Evolutionary conservation across 805 yeast species (phyloP).

Genomic region (Pichia manshurica): DNA sequence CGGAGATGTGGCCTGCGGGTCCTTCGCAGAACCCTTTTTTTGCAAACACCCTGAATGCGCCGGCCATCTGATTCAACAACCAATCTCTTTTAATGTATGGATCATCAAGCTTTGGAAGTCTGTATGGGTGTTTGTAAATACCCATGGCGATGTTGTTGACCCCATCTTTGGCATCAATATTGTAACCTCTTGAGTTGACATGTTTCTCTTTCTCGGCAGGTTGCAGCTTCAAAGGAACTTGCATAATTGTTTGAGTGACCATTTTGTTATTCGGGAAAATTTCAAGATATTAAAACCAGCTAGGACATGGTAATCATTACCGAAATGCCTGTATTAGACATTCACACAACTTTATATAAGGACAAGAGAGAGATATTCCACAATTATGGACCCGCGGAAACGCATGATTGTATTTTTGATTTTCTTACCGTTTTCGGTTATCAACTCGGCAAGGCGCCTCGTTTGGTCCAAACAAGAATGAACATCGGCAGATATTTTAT

Average conservation of each 20-base stretch:
- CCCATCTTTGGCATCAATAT: slow-evolving; percentile 29
- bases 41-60: slow-evolving; percentile 75
- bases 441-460: no score
- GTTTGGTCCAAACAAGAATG: no score
- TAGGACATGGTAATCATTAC: no score
- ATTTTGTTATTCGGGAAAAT: not conserved
- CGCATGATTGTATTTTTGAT: no score
- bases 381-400: no score
- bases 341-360: no score
- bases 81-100: slow-evolving; percentile 46
- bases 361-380: no score
- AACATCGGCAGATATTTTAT: no score
- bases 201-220: not conserved
- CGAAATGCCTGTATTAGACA: no score
- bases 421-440: no score
- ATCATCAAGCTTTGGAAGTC: slow-evolving; percentile 46
- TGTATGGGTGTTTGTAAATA: slow-evolving; percentile 39
- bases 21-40: slow-evolving; percentile 74
- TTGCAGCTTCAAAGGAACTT: not conserved
- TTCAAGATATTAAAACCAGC: no score
- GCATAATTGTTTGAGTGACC: not conserved
- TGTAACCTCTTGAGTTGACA: not conserved
- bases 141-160: slow-evolving; percentile 57
- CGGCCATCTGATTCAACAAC: slow-evolving; percentile 72
- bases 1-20: slow-evolving; percentile 78